A percentile compares a stretch with the other conserved stretches of the same genome.
phyloP scores from a whole-genome alignment of 2,329 filamentous ascomycete genomes.

The Parascedosporium putredinis region DNA sequence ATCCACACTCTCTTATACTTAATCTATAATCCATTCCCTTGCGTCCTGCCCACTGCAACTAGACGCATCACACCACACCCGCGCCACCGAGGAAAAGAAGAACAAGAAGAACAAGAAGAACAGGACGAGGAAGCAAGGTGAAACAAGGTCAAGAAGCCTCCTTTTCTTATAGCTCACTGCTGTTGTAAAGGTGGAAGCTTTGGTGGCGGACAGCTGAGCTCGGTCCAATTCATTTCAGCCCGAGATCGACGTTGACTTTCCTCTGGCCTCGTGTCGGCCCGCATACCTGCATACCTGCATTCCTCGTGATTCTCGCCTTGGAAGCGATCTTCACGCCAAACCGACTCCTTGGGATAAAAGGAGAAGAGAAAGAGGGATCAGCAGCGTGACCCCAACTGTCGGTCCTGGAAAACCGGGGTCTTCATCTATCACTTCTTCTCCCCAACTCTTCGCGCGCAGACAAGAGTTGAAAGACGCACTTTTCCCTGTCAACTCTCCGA shows the following conservation, averaged over 20 bases:
- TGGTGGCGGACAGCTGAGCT: conserved; percentile 2
- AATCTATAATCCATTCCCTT: too few relatives aligned
- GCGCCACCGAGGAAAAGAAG: too few relatives aligned
- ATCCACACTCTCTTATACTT: not conserved
- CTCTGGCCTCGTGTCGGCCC: not conserved
- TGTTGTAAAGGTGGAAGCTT: not conserved
- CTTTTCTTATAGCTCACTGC: not conserved
- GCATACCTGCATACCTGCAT: not conserved
- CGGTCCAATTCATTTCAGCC: not conserved
- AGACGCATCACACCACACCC: not conserved
- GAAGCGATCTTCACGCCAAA: not conserved
- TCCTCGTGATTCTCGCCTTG: not conserved
- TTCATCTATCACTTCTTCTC: not conserved
- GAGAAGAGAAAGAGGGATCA: too few relatives aligned
- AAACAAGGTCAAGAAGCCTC: too few relatives aligned
- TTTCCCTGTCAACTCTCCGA: not conserved
- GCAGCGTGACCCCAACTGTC: too few relatives aligned
- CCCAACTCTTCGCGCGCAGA: not conserved
- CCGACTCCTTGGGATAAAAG: not conserved
- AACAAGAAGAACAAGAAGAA: too few relatives aligned
- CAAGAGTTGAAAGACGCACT: not conserved
- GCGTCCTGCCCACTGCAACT: not conserved
- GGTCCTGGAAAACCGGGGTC: not conserved
- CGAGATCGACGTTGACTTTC: not conserved
- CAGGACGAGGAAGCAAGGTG: too few relatives aligned